Evolutionary conservation across 2,329 filamentous ascomycete species (phyloP).

Genomic region (Fusarium nodosum): DNA sequence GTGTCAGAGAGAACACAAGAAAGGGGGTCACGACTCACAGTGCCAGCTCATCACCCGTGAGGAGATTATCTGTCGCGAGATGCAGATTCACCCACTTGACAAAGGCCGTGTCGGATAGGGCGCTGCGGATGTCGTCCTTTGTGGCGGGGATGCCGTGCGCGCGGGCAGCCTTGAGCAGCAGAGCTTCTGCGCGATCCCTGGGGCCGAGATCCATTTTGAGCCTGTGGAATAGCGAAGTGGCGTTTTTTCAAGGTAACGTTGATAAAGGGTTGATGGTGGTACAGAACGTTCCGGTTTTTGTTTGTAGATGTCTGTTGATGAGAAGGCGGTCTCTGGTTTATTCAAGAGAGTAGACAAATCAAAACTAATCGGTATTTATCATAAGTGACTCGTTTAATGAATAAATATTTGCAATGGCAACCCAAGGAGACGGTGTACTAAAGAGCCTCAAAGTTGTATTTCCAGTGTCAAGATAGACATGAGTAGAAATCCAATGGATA

Average conservation of each 20-base stretch:
- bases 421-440: slow-evolving; percentile 18
- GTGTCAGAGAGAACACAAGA: slow-evolving; percentile 5
- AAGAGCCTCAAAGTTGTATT: slow-evolving; percentile 14
- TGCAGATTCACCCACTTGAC: slow-evolving; percentile 65
- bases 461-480: background rate
- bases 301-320: slow-evolving; percentile 1
- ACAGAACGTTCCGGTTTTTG: slow-evolving; percentile 35
- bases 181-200: slow-evolving; percentile 51
- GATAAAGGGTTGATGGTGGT: slow-evolving; percentile 31
- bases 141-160: slow-evolving; percentile 51
- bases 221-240: slow-evolving; percentile 54
- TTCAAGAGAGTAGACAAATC: slow-evolving; percentile 7
- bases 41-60: slow-evolving; percentile 67
- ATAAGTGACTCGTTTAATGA: background rate
- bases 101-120: slow-evolving; percentile 56
- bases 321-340: background rate
- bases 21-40: slow-evolving; percentile 57
- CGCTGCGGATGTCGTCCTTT: slow-evolving; percentile 57
- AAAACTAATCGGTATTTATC: background rate
- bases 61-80: slow-evolving; percentile 64
- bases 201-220: slow-evolving; percentile 49
- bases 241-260: slow-evolving; percentile 45
- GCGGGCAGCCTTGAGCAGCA: slow-evolving; percentile 53
- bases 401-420: background rate
- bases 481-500: background rate